These are phyloP conservation scores for Strigomonas culicis DNA, from an alignment of 208 protist species.

Conservation along the genomic window DNA sequence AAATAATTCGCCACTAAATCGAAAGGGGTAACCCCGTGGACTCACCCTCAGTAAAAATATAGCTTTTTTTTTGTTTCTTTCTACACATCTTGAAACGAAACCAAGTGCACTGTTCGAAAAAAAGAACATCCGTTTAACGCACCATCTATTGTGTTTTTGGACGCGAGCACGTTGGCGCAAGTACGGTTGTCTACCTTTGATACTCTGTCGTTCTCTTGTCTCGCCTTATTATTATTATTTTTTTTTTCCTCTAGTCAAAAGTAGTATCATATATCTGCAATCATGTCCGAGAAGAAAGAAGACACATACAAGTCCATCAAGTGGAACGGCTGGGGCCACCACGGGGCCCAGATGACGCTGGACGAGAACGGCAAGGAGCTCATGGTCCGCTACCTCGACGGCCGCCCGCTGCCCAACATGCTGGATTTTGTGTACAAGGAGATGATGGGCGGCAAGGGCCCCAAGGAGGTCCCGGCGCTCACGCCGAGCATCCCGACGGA, in stretches of 20 bases:
- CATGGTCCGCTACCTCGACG: conserved; percentile 65
- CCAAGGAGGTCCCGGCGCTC: conserved; percentile 38
- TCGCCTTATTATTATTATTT: conserved; percentile 18
- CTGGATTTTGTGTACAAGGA: conserved; percentile 82
- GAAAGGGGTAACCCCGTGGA: too few species aligned
- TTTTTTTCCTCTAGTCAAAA: background rate
- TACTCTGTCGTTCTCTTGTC: background rate
- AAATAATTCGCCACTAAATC: background rate
- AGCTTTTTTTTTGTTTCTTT: too few species aligned
- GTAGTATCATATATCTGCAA: background rate
- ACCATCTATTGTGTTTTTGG: too few species aligned
- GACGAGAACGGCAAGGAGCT: conserved; percentile 42
- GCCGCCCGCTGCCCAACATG: conserved; percentile 76
- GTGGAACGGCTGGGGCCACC: conserved; percentile 90
- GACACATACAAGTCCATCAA: conserved; percentile 84
- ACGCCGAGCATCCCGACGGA: conserved; percentile 70
- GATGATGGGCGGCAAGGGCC: conserved; percentile 38
- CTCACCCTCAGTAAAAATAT: too few species aligned
- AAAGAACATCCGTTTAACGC: too few species aligned
- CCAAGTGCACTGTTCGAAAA: too few species aligned
- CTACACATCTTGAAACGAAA: too few species aligned
- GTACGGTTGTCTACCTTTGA: too few species aligned
- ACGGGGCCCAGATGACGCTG: conserved; percentile 54
- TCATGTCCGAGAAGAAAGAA: background rate
- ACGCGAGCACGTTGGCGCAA: too few species aligned